These are phyloP conservation scores for Herpetomonas tarakana DNA, from an alignment of 208 protist species.

Conservation along the genomic window DNA sequence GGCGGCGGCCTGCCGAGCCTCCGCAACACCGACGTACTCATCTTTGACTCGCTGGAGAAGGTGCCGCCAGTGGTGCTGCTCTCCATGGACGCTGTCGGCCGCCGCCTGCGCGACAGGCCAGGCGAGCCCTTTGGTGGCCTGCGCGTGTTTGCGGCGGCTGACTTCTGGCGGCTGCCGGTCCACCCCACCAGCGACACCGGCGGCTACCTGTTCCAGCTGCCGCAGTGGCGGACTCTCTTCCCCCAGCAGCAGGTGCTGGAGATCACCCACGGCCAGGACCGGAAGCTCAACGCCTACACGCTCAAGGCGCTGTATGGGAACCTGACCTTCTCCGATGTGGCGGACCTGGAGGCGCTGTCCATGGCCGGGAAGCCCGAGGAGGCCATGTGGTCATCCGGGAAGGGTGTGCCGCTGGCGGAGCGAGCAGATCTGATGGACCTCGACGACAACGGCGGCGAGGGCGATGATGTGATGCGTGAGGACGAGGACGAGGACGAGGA, in stretches of 20 bases:
- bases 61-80: constrained; percentile 48
- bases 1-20: constrained; percentile 64
- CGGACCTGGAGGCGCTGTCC: constrained; percentile 54
- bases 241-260: constrained; percentile 66
- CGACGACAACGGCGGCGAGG: constrained; percentile 4
- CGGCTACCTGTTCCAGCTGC: constrained; percentile 80
- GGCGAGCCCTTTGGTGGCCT: constrained; percentile 73
- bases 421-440: background rate
- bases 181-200: constrained; percentile 78
- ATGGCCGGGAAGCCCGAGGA: constrained; percentile 32
- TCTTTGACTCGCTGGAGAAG: constrained; percentile 74
- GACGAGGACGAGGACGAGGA: constrained; percentile 18
- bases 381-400: constrained; percentile 19
- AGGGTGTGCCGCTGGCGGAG: constrained; percentile 17
- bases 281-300: constrained; percentile 45
- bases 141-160: constrained; percentile 73
- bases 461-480: constrained; percentile 6
- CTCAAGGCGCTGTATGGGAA: constrained; percentile 61
- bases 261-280: constrained; percentile 43
- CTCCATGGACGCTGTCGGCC: constrained; percentile 77
- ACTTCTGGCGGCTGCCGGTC: constrained; percentile 85
- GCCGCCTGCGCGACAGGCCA: constrained; percentile 37
- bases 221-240: constrained; percentile 67
- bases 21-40: constrained; percentile 61
- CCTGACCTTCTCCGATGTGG: constrained; percentile 59